Percentiles rank a stretch among this genome's conserved stretches.
Conservation (phyloP, 208 protist genomes). For the Wallacemonas collosoma region DNA sequence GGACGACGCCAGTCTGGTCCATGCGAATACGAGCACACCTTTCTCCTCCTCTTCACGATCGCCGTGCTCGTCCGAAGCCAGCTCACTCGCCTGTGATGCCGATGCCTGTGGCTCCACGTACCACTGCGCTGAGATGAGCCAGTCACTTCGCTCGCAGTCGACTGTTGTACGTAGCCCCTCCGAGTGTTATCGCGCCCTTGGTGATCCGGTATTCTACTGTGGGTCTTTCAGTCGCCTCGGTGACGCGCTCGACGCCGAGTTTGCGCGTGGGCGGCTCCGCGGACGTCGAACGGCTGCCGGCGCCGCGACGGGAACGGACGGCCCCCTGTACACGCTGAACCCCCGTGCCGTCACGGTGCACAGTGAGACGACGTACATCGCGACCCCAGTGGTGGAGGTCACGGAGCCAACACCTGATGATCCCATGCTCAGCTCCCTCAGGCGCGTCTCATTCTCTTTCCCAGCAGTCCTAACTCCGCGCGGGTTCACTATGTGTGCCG, state of each 20-base stretch:
- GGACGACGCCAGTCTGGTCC: too few species aligned
- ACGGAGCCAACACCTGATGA: background rate
- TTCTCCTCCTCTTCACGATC: background rate
- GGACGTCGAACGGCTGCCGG: background rate
- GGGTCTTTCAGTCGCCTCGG: constrained; percentile 12
- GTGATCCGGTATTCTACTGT: background rate
- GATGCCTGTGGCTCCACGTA: background rate
- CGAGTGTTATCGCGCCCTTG: background rate
- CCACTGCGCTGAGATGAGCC: background rate
- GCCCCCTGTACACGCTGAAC: constrained; percentile 6
- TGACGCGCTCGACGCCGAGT: background rate
- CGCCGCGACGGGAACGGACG: background rate
- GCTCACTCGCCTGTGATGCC: background rate
- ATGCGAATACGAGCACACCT: background rate
- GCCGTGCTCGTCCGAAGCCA: background rate
- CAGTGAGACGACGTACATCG: constrained; percentile 1
- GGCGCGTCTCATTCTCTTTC: background rate
- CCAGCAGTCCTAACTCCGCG: background rate
- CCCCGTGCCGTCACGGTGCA: constrained; percentile 5
- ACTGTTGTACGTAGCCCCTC: background rate
- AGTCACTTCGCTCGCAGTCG: background rate
- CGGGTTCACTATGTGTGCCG: background rate
- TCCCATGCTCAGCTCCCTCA: constrained; percentile 6
- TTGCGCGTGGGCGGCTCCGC: background rate
- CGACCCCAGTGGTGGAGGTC: constrained; percentile 6